Conservation (phyloP, 2,329 filamentous ascomycete genomes). For the Mycogone perniciosa region DNA sequence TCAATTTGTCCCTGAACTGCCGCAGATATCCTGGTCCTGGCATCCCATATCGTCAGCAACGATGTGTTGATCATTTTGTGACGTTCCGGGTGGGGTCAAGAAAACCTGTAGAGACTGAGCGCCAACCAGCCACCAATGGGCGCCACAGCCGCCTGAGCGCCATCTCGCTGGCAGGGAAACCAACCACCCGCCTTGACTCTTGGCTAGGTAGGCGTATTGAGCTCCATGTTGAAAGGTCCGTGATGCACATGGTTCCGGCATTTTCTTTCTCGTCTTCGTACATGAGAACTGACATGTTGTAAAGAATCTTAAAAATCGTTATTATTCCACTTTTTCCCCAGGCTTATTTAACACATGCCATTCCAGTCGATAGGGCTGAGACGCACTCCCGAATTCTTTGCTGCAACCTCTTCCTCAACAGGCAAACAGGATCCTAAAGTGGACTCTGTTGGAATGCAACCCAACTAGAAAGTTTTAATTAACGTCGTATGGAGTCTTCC, state of each 20-base stretch:
- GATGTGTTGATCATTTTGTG: too few species aligned
- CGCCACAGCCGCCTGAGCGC: not conserved
- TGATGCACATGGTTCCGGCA: not conserved
- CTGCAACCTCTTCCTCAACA: not conserved
- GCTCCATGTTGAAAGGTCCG: not conserved
- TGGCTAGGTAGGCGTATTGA: not conserved
- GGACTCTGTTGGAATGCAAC: too few species aligned
- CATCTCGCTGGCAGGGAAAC: conserved; percentile 13
- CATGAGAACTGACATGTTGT: too few species aligned
- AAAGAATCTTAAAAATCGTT: not conserved
- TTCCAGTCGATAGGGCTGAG: conserved; percentile 10
- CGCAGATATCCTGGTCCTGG: too few species aligned
- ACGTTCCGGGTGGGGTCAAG: too few species aligned
- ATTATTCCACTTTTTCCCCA: not conserved
- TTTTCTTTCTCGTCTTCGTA: too few species aligned
- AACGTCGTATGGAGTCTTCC: too few species aligned
- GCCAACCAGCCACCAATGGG: not conserved
- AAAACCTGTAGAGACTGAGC: not conserved
- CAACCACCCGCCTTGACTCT: not conserved
- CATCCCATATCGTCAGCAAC: too few species aligned
- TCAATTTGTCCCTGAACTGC: too few species aligned
- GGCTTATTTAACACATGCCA: not conserved
- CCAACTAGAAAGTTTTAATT: too few species aligned
- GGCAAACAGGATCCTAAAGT: too few species aligned
- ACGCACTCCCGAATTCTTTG: not conserved